phyloP scores from a whole-genome alignment of 106 monocot genomes.

The Phalaenopsis equestris region DNA sequence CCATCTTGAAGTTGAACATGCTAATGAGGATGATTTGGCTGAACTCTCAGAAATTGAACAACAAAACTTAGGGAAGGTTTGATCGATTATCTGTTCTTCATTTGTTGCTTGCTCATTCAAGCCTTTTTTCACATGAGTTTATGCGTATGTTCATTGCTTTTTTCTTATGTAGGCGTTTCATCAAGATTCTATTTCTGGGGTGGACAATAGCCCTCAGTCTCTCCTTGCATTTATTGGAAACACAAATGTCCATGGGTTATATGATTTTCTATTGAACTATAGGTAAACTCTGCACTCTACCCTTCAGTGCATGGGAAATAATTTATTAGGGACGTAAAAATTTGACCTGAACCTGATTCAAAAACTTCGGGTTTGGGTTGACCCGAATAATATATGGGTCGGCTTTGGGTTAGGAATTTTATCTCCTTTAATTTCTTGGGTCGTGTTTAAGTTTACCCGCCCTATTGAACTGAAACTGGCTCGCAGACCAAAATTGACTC shows the following conservation, averaged over 20 bases:
- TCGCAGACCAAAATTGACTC: no score
- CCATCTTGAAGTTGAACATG: constrained; percentile 60
- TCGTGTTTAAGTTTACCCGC: no score
- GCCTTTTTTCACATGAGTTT: background rate
- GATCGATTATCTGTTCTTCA: background rate
- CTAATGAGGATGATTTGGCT: constrained; percentile 64
- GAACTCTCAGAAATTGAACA: constrained; percentile 84
- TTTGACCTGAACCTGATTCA: no score
- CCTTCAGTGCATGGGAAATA: background rate
- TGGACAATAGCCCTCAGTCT: constrained; percentile 71
- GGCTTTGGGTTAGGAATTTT: no score
- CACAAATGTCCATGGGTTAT: constrained; percentile 57
- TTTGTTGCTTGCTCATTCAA: background rate
- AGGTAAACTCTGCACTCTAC: constrained; percentile 32
- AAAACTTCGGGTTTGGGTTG: no score
- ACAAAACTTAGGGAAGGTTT: constrained; percentile 71
- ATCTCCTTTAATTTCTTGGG: no score
- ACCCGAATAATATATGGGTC: no score
- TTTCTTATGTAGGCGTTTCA: constrained; percentile 43
- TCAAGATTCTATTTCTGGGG: constrained; percentile 48
- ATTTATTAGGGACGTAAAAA: background rate
- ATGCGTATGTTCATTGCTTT: background rate
- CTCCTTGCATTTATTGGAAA: constrained; percentile 77
- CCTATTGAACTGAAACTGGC: no score
- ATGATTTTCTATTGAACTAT: constrained; percentile 86